A percentile compares a stretch with the other conserved stretches of the same genome.
Conservation (phyloP, 1,139 yeast genomes). For the Saccharomyces hybrid region DNA sequence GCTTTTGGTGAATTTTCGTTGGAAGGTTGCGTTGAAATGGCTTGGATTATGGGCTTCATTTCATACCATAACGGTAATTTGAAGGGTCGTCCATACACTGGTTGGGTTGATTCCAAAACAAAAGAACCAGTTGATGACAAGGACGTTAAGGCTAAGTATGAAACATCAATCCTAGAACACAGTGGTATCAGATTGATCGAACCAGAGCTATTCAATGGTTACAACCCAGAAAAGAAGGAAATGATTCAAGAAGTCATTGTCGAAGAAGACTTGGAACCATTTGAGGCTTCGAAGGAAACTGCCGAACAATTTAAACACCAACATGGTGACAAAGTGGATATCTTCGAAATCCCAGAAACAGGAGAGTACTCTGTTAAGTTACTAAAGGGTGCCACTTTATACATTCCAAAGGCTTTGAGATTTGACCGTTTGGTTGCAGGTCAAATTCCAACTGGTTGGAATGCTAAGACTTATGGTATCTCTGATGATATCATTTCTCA, state of each 20-base stretch:
- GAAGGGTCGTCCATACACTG: constrained; percentile 81
- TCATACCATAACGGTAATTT: constrained; percentile 88
- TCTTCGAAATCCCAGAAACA: constrained; percentile 77
- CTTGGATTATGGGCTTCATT: constrained; percentile 98
- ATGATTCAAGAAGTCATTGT: constrained; percentile 90
- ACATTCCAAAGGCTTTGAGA: constrained; percentile 90
- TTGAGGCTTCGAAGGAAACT: constrained; percentile 89
- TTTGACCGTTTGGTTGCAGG: constrained; percentile 97
- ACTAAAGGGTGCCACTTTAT: constrained; percentile 86
- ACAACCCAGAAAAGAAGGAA: constrained; percentile 89
- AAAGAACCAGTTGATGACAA: constrained; percentile 88
- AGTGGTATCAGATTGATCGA: constrained; percentile 94
- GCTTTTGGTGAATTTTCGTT: constrained; percentile 90
- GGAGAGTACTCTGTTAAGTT: constrained; percentile 89
- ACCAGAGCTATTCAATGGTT: constrained; percentile 89
- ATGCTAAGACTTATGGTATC: constrained; percentile 90
- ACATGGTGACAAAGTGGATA: constrained; percentile 91
- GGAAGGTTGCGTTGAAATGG: constrained; percentile 98
- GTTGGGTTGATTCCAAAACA: constrained; percentile 96
- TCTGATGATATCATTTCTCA: constrained; percentile 86
- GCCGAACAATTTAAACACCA: constrained; percentile 91
- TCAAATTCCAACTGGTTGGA: constrained; percentile 98
- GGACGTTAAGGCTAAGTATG: constrained; percentile 88
- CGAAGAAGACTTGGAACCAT: constrained; percentile 92
- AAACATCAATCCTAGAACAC: constrained; percentile 78